phyloP scores from a whole-genome alignment of 108 stramenopile species.

The Conticribra weissflogii region DNA sequence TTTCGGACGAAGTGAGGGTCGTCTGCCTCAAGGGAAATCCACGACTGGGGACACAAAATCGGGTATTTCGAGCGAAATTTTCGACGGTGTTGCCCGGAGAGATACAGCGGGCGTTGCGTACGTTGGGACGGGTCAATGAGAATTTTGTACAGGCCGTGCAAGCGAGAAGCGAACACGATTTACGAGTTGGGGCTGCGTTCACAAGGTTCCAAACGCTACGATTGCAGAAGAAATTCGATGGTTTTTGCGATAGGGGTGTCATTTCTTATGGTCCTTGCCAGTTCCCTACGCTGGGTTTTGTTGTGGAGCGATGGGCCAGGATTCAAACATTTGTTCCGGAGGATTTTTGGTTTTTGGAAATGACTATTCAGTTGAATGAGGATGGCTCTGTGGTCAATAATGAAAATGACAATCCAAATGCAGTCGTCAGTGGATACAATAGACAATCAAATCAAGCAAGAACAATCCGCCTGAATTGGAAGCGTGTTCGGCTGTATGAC shows the following conservation, averaged over 20 bases:
- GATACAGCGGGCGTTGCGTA: constrained; percentile 80
- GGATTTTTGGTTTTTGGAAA: constrained; percentile 92
- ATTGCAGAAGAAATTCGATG: constrained; percentile 89
- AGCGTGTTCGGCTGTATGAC: constrained; percentile 91
- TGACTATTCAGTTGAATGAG: constrained; percentile 55
- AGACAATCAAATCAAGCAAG: constrained; percentile 15
- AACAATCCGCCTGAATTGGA: constrained; percentile 82
- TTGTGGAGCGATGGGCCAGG: constrained; percentile 96
- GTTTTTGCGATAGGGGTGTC: constrained; percentile 59
- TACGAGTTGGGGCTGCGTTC: constrained; percentile 96
- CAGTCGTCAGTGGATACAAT: constrained; percentile 18
- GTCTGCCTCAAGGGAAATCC: constrained; percentile 77
- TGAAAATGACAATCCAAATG: constrained; percentile 17
- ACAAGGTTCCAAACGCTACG: constrained; percentile 97
- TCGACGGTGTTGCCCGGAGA: constrained; percentile 91
- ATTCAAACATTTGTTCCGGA: constrained; percentile 94
- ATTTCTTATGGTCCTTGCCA: constrained; percentile 98
- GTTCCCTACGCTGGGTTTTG: constrained; percentile 99
- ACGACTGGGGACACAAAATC: constrained; percentile 40
- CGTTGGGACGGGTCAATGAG: constrained; percentile 75
- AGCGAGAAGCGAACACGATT: constrained; percentile 92
- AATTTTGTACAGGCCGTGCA: constrained; percentile 87
- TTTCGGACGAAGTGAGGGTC: constrained; percentile 90
- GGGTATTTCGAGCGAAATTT: constrained; percentile 89
- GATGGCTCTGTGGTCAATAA: constrained; percentile 41